Percentiles rank a stretch among this genome's conserved stretches.
Conservation (phyloP, 164 flowering plant species). For the Sextonia rubra region DNA sequence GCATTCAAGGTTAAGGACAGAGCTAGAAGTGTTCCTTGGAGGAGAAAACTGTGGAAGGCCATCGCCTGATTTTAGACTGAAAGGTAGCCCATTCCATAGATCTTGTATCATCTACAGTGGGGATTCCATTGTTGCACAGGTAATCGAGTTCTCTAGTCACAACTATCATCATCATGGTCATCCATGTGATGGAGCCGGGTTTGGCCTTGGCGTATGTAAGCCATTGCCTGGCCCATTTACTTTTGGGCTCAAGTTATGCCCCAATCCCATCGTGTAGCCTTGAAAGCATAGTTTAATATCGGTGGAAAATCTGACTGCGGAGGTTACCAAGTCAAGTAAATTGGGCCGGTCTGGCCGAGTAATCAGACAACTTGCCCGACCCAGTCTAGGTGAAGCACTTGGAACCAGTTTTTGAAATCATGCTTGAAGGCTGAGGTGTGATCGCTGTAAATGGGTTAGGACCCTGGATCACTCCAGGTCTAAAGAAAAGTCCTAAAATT, state of each 20-base stretch:
- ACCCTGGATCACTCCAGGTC: not conserved
- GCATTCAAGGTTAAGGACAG: constrained; percentile 29
- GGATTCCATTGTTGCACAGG: constrained; percentile 69
- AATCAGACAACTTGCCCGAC: too few relatives aligned
- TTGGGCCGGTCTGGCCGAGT: too few relatives aligned
- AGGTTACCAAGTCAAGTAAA: too few relatives aligned
- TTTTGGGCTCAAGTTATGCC: not conserved
- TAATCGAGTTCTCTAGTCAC: constrained; percentile 14
- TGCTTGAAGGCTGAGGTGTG: too few relatives aligned
- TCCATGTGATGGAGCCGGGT: not conserved
- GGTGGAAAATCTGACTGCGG: too few relatives aligned
- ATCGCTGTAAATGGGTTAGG: not conserved
- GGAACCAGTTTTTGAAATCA: too few relatives aligned
- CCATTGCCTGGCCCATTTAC: not conserved
- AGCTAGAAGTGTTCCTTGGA: constrained; percentile 40
- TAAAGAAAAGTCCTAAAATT: not conserved
- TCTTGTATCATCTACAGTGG: constrained; percentile 65
- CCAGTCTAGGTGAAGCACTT: too few relatives aligned
- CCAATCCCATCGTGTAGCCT: not conserved
- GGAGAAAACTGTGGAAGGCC: constrained; percentile 24
- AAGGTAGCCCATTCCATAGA: constrained; percentile 56
- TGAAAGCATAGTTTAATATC: not conserved
- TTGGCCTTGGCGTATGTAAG: not conserved
- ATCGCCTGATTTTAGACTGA: constrained; percentile 29
- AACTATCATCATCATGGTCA: not conserved